Conservation (phyloP, 164 flowering plant species). For the Akebia trifoliata region DNA sequence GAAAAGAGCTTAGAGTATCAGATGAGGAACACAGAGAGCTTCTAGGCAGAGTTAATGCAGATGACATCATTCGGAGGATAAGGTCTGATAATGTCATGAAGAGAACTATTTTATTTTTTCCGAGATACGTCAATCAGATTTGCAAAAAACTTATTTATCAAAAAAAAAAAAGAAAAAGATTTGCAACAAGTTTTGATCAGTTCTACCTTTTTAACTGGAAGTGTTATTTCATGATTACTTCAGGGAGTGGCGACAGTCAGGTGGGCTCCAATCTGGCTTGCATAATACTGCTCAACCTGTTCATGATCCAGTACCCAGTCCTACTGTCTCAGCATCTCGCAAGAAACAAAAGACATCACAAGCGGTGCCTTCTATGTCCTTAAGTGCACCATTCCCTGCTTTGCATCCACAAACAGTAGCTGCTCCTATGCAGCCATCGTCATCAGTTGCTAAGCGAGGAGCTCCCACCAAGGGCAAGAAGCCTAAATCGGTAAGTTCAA, state of each 20-base stretch:
- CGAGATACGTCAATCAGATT: background rate
- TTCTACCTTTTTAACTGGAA: constrained; percentile 10
- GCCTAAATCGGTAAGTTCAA: constrained; percentile 47
- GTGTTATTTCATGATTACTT: constrained; percentile 12
- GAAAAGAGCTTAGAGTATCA: constrained; percentile 86
- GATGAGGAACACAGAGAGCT: constrained; percentile 90
- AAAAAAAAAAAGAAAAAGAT: no score
- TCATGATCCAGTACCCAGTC: constrained; percentile 66
- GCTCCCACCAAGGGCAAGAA: constrained; percentile 36
- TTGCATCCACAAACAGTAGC: constrained; percentile 36
- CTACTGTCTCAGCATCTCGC: constrained; percentile 72
- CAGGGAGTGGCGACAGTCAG: constrained; percentile 89
- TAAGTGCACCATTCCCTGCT: constrained; percentile 37
- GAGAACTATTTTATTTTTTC: background rate
- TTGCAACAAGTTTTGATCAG: background rate
- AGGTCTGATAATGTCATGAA: constrained; percentile 39
- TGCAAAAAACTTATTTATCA: no score
- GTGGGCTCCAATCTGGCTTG: constrained; percentile 49
- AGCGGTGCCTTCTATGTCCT: constrained; percentile 36
- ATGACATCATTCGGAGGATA: constrained; percentile 69
- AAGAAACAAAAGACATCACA: constrained; percentile 72
- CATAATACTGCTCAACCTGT: constrained; percentile 40
- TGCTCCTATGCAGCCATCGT: constrained; percentile 41
- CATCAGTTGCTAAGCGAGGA: constrained; percentile 35
- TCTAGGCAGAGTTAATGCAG: constrained; percentile 63